Conservation (phyloP, 169 alveolate genomes). For the Pseudocohnilembus persalinus region DNA sequence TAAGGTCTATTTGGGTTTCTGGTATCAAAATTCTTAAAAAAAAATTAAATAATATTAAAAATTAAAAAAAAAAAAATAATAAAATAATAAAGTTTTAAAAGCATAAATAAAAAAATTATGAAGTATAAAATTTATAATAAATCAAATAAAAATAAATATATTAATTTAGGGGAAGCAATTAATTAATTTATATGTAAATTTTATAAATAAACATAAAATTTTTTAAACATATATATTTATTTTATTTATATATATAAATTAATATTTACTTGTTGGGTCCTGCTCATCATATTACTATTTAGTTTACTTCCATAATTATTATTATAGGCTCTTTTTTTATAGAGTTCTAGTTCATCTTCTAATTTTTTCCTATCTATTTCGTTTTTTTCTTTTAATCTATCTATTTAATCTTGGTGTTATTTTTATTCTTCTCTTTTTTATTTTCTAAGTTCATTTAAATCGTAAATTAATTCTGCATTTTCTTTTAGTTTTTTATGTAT, state of each 20-base stretch:
- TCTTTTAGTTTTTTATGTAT: slow-evolving; percentile 70
- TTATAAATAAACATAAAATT: no score
- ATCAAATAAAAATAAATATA: no score
- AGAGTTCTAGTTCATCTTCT: neutral
- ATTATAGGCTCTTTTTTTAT: neutral
- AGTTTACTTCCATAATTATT: neutral
- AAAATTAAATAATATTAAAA: neutral
- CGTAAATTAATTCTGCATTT: slow-evolving; percentile 67
- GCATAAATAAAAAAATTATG: no score
- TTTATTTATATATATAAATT: neutral
- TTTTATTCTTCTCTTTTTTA: slow-evolving; percentile 49
- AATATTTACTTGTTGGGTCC: neutral
- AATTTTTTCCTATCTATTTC: slow-evolving; percentile 21
- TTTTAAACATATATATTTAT: no score
- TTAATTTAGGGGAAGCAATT: no score
- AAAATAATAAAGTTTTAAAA: neutral
- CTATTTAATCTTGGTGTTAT: slow-evolving; percentile 31
- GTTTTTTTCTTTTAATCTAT: slow-evolving; percentile 40
- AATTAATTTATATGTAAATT: no score
- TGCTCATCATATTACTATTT: neutral
- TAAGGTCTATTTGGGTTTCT: neutral
- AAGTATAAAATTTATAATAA: no score
- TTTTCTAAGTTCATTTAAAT: slow-evolving; percentile 61
- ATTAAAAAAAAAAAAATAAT: neutral
- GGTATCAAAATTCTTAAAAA: neutral